phyloP scores from a whole-genome alignment of 176 grass and related monocot genomes.

The Olyra latifolia region DNA sequence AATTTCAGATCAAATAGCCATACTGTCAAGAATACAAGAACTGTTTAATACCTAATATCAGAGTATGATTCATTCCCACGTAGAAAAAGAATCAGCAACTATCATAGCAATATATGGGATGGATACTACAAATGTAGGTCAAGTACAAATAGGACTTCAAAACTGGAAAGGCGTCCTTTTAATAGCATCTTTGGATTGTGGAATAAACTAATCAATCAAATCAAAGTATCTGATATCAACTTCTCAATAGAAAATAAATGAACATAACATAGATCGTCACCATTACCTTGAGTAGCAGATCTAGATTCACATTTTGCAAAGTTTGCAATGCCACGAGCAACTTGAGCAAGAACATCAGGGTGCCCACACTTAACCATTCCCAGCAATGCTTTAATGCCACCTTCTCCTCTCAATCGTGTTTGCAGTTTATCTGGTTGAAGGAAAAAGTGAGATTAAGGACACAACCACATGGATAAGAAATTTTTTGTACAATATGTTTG shows the following conservation, averaged over 20 bases:
- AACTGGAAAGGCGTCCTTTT: neutral
- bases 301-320: constrained; percentile 98
- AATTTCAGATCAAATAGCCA: neutral
- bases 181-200: neutral
- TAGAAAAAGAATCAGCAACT: neutral
- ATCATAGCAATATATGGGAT: neutral
- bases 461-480: neutral
- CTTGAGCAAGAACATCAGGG: constrained; percentile 97
- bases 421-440: constrained; percentile 87
- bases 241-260: constrained; percentile 3
- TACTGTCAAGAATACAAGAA: neutral
- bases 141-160: neutral
- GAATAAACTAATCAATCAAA: neutral
- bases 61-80: neutral
- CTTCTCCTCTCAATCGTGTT: constrained; percentile 83
- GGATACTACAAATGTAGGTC: neutral
- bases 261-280: neutral
- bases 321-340: constrained; percentile 98
- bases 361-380: constrained; percentile 98
- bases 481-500: constrained; percentile 8
- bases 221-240: neutral
- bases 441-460: constrained; percentile 23
- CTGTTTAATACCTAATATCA: neutral
- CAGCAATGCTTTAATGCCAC: constrained; percentile 95
- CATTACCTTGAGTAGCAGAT: constrained; percentile 91